Percentiles rank a stretch among this genome's conserved stretches.
phyloP scores from a whole-genome alignment of 345 rosid species.

The Punica granatum region DNA sequence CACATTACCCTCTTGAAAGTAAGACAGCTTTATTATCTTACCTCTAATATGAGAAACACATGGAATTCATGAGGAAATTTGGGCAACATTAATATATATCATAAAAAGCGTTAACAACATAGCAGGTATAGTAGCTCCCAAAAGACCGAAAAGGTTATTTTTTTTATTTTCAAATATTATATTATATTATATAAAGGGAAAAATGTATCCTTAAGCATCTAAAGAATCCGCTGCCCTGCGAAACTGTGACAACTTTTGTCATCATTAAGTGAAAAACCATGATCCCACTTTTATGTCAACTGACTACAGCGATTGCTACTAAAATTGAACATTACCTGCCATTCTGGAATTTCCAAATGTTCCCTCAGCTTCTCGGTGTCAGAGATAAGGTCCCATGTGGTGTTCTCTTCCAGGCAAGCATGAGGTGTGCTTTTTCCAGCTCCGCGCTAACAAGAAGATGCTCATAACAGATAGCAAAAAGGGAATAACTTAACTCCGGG shows the following conservation, averaged over 20 bases:
- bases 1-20: neutral
- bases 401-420: slow-evolving; percentile 91
- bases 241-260: no score
- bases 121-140: no score
- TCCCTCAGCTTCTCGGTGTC: slow-evolving; percentile 88
- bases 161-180: neutral
- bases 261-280: neutral
- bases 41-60: neutral
- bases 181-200: no score
- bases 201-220: neutral
- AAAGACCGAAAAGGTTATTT: no score
- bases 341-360: slow-evolving; percentile 71
- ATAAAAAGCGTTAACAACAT: no score
- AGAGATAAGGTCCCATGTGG: slow-evolving; percentile 79
- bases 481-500: neutral
- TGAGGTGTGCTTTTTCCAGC: slow-evolving; percentile 96
- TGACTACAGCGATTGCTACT: neutral
- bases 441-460: slow-evolving; percentile 47
- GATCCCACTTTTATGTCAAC: neutral
- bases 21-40: neutral
- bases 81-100: neutral
- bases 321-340: slow-evolving; percentile 54
- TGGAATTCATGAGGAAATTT: neutral
- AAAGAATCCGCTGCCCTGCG: neutral
- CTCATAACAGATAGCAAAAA: slow-evolving; percentile 1